Percentiles rank a stretch among this genome's conserved stretches.
Evolutionary conservation across 2,329 filamentous ascomycete species (phyloP).

Genomic region (Chlorencoelia australis): DNA sequence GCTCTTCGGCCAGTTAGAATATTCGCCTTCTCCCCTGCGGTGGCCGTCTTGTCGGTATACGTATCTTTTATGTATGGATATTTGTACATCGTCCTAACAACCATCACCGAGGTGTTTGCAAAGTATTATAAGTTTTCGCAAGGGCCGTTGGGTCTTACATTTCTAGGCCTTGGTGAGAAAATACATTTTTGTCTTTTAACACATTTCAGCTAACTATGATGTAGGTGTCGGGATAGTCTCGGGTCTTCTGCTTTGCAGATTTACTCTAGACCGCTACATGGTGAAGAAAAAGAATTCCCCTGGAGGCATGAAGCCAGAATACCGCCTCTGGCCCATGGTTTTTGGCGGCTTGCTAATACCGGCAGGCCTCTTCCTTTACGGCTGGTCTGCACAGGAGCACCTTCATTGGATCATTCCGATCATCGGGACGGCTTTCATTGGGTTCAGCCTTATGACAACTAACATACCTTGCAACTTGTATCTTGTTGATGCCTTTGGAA

Average conservation of each 20-base stretch:
- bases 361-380: constrained; percentile 44
- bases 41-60: not conserved
- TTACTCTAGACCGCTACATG: constrained; percentile 24
- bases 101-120: not conserved
- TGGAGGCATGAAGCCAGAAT: constrained; percentile 38
- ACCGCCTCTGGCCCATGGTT: constrained; percentile 49
- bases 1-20: not conserved
- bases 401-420: constrained; percentile 43
- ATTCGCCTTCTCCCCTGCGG: not conserved
- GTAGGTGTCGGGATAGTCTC: constrained; percentile 16
- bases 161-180: not conserved
- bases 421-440: constrained; percentile 33
- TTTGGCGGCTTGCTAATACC: constrained; percentile 43
- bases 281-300: constrained; percentile 12
- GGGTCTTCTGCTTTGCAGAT: constrained; percentile 34
- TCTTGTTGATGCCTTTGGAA: constrained; percentile 38
- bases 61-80: not conserved
- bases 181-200: not conserved
- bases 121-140: not conserved
- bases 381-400: constrained; percentile 38
- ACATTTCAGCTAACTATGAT: constrained; percentile 7
- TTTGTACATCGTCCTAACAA: not conserved
- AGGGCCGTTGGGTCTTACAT: not conserved
- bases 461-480: constrained; percentile 38
- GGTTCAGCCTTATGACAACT: constrained; percentile 38